Conservation (phyloP, 129 eudicot genomes). For the Oenanthe sinensis region DNA sequence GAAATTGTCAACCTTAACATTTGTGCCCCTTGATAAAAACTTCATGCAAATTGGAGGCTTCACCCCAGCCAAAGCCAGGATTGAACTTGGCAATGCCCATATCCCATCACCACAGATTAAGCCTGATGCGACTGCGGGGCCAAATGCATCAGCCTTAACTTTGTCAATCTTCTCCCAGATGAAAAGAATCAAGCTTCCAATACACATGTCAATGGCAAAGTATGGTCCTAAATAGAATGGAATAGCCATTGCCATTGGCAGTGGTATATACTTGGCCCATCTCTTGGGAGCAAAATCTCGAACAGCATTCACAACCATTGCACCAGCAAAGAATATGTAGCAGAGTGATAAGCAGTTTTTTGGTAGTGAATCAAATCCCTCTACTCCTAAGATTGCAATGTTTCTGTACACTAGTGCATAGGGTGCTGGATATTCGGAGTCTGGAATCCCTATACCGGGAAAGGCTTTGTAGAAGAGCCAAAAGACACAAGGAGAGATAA, state of each 20-base stretch:
- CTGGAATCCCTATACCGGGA: not conserved
- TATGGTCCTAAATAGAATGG: constrained; percentile 6
- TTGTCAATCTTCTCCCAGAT: constrained; percentile 3
- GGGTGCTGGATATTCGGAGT: constrained; percentile 4
- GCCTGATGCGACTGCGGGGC: constrained; percentile 4
- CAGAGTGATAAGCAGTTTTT: constrained; percentile 1
- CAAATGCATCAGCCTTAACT: constrained; percentile 10
- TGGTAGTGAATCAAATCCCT: constrained; percentile 10
- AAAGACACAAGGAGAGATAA: constrained; percentile 8
- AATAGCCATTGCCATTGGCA: constrained; percentile 13
- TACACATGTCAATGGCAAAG: constrained; percentile 7
- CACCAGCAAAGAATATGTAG: constrained; percentile 3
- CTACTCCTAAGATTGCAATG: constrained; percentile 9
- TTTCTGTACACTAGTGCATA: constrained; percentile 1
- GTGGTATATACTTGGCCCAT: not conserved
- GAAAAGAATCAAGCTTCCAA: constrained; percentile 11
- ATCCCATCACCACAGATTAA: constrained; percentile 13
- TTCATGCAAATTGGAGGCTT: constrained; percentile 13
- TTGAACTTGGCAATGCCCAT: constrained; percentile 9
- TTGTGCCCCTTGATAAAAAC: constrained; percentile 3
- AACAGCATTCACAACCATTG: not conserved
- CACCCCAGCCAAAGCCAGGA: constrained; percentile 7
- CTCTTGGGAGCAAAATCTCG: not conserved
- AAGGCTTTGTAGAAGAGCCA: constrained; percentile 11
- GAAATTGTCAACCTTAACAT: constrained; percentile 6